Evolutionary conservation across 345 rosid species (phyloP), one percentile per base, ranked within the genome.

Genomic region (Euclidium syriacum): DNA sequence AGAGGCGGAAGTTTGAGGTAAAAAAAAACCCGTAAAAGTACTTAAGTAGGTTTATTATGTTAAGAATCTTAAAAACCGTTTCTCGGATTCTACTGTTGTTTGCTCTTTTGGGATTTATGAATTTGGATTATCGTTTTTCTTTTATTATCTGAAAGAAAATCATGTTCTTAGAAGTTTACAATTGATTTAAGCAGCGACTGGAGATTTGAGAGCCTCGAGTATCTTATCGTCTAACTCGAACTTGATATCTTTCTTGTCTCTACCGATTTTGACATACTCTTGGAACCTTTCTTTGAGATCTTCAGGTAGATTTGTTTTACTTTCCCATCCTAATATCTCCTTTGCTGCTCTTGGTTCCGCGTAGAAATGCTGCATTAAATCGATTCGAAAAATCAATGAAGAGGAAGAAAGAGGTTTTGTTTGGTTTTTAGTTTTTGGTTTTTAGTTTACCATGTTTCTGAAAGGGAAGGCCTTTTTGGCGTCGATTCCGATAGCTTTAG

Each of bases 301-400:
- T 55, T 80, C 81, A 10, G 88, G 88, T 32, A 94, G 88, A 77
- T 85, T 80, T 1, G 97, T 87, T 57, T 71, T 54, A 34, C 80
- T 52, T 29, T 65, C 64, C 96, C 99, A 89, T 40, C 96, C 97
- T 63, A 89, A 42, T n/a, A 79, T 74, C 22, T 84, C 90, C 76
- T 87, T 85, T 5, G 99, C 99, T 23, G 97, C 96, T 78, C 96
- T 79, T 57, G 99, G 99, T 70, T 89, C 90, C 10, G 98, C 78
- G 17, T 89, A 94, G 75, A 94, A 89, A 65, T 94, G 99, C 95
- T 94, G n/a, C n/a, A n/a, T n/a, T n/a, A n/a, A n/a, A n/a, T n/a
- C n/a, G n/a, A n/a, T 29, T 29, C 7, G 7, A 29, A 27, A 27
- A 27, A 3, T 4, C 29, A 62, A 30, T 38, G 24, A 20, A 42